Conservation (phyloP, 306 rosid genomes). For the Purshia tridentata region DNA sequence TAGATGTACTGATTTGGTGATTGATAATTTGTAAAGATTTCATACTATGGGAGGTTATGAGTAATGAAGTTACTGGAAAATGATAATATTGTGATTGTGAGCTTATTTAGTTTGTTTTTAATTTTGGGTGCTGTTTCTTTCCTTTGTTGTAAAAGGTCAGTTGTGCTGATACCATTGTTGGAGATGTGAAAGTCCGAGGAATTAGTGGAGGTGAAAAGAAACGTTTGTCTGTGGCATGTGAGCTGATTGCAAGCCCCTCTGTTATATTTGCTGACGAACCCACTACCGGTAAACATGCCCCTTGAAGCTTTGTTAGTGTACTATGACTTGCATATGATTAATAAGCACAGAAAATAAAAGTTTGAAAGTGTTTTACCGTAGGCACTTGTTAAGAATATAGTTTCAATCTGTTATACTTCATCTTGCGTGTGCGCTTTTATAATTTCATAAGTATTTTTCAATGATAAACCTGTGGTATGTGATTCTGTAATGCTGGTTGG, state of each 20-base stretch:
- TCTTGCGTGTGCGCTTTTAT: neutral
- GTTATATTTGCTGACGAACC: slow-evolving; percentile 96
- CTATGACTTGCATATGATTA: neutral
- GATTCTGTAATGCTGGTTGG: neutral
- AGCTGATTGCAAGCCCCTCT: slow-evolving; percentile 91
- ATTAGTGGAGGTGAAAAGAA: slow-evolving; percentile 96
- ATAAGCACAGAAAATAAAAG: neutral
- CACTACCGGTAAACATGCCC: slow-evolving; percentile 64
- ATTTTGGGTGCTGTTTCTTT: slow-evolving; percentile 18
- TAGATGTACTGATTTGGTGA: neutral
- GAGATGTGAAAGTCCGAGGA: slow-evolving; percentile 87
- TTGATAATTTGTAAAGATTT: neutral
- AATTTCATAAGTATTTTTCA: too few species aligned
- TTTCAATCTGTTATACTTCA: neutral
- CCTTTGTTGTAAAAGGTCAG: slow-evolving; percentile 56
- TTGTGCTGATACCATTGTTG: slow-evolving; percentile 85
- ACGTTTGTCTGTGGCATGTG: slow-evolving; percentile 86
- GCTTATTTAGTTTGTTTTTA: neutral
- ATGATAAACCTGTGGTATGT: neutral
- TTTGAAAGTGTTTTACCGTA: neutral
- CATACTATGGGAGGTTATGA: neutral
- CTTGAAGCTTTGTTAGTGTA: slow-evolving; percentile 2
- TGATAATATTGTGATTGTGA: neutral
- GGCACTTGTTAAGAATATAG: neutral
- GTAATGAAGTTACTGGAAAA: slow-evolving; percentile 16